Conservation (phyloP, 306 rosid species). For the Prunus salicina region DNA sequence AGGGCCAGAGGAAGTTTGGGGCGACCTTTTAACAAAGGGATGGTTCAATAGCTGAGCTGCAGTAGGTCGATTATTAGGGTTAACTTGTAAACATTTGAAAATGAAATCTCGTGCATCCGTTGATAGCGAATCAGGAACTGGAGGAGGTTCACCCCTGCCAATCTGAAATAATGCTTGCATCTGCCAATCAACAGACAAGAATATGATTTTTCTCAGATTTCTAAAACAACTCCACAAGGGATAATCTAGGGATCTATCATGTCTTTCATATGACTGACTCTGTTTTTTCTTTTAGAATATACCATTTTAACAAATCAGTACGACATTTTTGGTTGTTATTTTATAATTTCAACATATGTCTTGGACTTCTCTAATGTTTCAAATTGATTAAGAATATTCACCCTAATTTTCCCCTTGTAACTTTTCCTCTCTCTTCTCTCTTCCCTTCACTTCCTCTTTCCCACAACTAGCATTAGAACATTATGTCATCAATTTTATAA, state of each 20-base stretch:
- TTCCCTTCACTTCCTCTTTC: too few relatives aligned
- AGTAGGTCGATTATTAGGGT: conserved; percentile 61
- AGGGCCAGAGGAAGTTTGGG: conserved; percentile 52
- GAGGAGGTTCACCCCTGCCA: conserved; percentile 75
- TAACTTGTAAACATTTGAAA: conserved; percentile 65
- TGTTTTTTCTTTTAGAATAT: not conserved
- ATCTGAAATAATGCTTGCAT: conserved; percentile 80
- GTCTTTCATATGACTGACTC: not conserved
- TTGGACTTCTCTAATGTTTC: not conserved
- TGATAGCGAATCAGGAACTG: conserved; percentile 66
- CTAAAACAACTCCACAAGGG: not conserved
- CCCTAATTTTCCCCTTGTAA: not conserved
- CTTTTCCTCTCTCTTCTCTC: too few relatives aligned
- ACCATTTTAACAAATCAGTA: too few relatives aligned
- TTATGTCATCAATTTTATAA: too few relatives aligned
- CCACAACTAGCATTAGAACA: too few relatives aligned
- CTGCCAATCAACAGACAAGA: conserved; percentile 32
- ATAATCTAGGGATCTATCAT: not conserved
- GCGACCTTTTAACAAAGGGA: conserved; percentile 61
- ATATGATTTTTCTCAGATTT: not conserved
- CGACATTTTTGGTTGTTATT: too few relatives aligned
- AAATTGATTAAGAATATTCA: not conserved
- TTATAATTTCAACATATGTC: not conserved
- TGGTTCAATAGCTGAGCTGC: conserved; percentile 67
- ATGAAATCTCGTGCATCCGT: conserved; percentile 72